Conservation (phyloP, 805 yeast genomes). For the Saccharomyces jurei region DNA sequence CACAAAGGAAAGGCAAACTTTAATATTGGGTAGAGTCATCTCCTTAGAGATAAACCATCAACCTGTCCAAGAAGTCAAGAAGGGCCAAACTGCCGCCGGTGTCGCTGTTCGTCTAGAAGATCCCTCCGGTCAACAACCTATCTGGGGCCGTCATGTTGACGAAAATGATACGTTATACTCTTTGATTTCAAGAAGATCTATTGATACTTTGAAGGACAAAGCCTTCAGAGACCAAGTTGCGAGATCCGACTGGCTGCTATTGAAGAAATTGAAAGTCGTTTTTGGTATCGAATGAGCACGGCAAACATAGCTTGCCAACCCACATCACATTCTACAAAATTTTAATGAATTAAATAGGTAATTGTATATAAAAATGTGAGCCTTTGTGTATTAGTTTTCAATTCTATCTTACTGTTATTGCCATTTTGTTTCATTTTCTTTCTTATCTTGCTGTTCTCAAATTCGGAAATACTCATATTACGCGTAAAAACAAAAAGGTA, state of each 20-base stretch:
- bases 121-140: conserved; percentile 87
- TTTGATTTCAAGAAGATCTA: conserved; percentile 79
- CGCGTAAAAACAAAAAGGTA: not conserved
- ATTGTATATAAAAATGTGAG: not conserved
- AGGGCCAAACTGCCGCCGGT: conserved; percentile 95
- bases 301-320: not conserved
- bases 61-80: conserved; percentile 68
- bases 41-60: conserved; percentile 96
- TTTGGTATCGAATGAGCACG: conserved; percentile 56
- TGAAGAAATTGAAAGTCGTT: conserved; percentile 79
- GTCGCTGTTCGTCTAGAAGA: conserved; percentile 96
- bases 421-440: too few relatives aligned
- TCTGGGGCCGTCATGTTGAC: conserved; percentile 98
- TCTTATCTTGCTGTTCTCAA: not conserved
- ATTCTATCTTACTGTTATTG: not conserved
- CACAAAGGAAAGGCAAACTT: conserved; percentile 62
- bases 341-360: not conserved
- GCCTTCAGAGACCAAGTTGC: conserved; percentile 93
- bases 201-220: conserved; percentile 95
- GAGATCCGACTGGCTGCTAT: conserved; percentile 91
- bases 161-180: conserved; percentile 88
- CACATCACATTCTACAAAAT: not conserved
- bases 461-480: not conserved
- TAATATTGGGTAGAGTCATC: conserved; percentile 74
- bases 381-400: not conserved